Evolutionary conservation across 2,329 filamentous ascomycete genomes (phyloP).

Genomic region (Triangularia verruculosa): DNA sequence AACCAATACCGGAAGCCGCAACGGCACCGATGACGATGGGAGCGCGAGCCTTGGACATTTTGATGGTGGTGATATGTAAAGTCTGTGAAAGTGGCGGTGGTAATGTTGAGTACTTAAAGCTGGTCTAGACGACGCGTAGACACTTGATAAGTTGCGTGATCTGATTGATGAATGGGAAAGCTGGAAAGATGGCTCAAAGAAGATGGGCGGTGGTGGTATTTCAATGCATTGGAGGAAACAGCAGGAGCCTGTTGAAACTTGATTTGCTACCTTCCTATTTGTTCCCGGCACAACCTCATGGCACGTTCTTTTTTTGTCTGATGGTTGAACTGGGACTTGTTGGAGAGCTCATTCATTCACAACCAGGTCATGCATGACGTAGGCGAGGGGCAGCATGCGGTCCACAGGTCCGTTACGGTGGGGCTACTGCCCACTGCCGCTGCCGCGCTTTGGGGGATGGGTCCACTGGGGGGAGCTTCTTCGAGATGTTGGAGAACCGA

Average conservation of each 20-base stretch:
- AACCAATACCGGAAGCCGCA: constrained; percentile 68
- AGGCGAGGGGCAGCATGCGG: constrained; percentile 10
- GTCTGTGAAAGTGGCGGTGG: background rate
- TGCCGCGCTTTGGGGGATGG: background rate
- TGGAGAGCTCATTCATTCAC: constrained; percentile 16
- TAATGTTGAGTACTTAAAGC: background rate
- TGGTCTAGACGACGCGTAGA: background rate
- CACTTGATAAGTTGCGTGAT: background rate
- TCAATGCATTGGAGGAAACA: constrained; percentile 2
- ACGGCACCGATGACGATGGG: constrained; percentile 57
- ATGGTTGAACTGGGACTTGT: background rate
- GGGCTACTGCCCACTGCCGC: background rate
- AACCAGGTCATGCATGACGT: constrained; percentile 23
- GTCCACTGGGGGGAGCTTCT: background rate
- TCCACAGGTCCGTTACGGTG: background rate
- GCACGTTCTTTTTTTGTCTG: constrained; percentile 6
- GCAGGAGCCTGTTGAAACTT: constrained; percentile 6
- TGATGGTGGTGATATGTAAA: constrained; percentile 12
- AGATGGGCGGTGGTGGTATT: constrained; percentile 2
- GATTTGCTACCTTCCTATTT: constrained; percentile 16
- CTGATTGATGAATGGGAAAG: background rate
- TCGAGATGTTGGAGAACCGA: background rate
- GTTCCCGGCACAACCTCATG: background rate
- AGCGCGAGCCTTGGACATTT: constrained; percentile 47
- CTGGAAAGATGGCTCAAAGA: constrained; percentile 3